Evolutionary conservation across 306 rosid species (phyloP).

Genomic region (Medicago ruthenica): DNA sequence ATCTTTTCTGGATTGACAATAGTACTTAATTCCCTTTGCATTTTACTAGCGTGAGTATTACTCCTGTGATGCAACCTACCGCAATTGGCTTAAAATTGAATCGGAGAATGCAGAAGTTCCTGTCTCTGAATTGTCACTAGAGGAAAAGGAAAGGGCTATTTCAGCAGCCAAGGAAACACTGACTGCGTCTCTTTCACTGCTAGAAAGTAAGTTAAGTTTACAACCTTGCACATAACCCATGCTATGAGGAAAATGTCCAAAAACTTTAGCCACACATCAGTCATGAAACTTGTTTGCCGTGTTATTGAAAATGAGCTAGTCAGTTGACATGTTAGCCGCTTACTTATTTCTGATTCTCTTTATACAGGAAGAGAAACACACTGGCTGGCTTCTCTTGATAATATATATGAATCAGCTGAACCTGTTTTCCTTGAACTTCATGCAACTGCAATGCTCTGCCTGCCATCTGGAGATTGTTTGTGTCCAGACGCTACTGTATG

Average conservation of each 20-base stretch:
- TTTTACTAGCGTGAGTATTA: slow-evolving; percentile 81
- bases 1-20: slow-evolving; percentile 32
- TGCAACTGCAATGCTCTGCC: slow-evolving; percentile 90
- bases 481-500: slow-evolving; percentile 91
- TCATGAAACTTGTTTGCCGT: slow-evolving; percentile 4
- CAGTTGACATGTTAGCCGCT: slow-evolving; percentile 26
- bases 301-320: slow-evolving; percentile 15
- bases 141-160: slow-evolving; percentile 79
- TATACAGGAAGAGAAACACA: slow-evolving; percentile 74
- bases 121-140: slow-evolving; percentile 67
- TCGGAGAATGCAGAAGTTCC: slow-evolving; percentile 77
- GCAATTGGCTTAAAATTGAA: slow-evolving; percentile 94
- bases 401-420: slow-evolving; percentile 56
- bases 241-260: slow-evolving; percentile 26
- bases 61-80: slow-evolving; percentile 97
- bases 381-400: slow-evolving; percentile 65
- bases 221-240: slow-evolving; percentile 18
- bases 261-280: slow-evolving; percentile 29
- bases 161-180: slow-evolving; percentile 82
- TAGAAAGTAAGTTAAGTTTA: slow-evolving; percentile 70
- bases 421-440: slow-evolving; percentile 84
- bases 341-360: slow-evolving; percentile 33
- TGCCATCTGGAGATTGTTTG: slow-evolving; percentile 93
- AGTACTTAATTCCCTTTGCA: slow-evolving; percentile 12
- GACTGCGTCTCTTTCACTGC: slow-evolving; percentile 69